These are phyloP conservation scores for Citrus trifoliata DNA, from an alignment of 345 rosid genomes.

Conservation along the genomic window DNA sequence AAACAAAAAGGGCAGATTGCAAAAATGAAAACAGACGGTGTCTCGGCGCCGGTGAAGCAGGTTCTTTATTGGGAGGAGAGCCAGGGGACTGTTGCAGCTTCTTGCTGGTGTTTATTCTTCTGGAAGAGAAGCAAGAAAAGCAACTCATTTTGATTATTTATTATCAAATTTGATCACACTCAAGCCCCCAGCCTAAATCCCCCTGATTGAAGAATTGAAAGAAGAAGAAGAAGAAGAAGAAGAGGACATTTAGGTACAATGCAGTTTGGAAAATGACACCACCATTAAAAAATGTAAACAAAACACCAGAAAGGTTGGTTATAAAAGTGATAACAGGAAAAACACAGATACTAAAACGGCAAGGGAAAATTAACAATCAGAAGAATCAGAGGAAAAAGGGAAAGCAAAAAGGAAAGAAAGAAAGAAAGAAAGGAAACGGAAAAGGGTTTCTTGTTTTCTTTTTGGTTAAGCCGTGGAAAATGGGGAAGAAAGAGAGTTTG, in stretches of 20 bases:
- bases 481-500: conserved; percentile 21
- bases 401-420: background rate
- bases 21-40: conserved; percentile 18
- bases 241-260: background rate
- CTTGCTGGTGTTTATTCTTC: conserved; percentile 23
- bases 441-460: background rate
- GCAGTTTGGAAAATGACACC: background rate
- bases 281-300: background rate
- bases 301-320: background rate
- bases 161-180: too few species aligned
- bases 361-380: background rate
- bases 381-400: background rate
- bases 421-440: background rate
- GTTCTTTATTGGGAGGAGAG: conserved; percentile 12
- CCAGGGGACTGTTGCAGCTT: conserved; percentile 6
- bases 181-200: background rate
- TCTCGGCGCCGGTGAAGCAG: conserved; percentile 8
- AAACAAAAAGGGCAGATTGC: background rate
- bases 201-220: background rate
- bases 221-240: background rate
- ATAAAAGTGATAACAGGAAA: background rate
- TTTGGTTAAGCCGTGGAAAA: conserved; percentile 9
- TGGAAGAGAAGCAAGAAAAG: conserved; percentile 67
- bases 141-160: conserved; percentile 54
- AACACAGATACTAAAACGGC: background rate